These are phyloP conservation scores for Xylaria flabelliformis DNA, from an alignment of 495 filamentous ascomycete species.

Conservation along the genomic window DNA sequence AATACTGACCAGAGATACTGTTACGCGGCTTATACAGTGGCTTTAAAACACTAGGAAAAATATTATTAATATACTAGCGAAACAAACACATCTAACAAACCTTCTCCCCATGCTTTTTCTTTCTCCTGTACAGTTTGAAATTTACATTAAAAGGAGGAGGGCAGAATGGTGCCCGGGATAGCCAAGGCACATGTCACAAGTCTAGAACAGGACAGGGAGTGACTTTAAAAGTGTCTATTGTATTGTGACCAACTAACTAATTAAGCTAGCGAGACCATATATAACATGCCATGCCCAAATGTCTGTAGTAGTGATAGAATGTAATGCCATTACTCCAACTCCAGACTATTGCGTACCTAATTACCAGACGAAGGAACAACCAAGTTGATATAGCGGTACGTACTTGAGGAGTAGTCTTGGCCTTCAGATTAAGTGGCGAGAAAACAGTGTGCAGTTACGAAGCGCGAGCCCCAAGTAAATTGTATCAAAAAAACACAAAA, in stretches of 20 bases:
- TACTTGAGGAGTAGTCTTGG: neutral
- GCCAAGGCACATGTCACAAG: neutral
- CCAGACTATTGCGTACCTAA: slow-evolving; percentile 32
- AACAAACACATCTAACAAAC: neutral
- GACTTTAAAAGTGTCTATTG: slow-evolving; percentile 41
- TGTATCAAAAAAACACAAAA: slow-evolving; percentile 30
- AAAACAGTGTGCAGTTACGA: slow-evolving; percentile 32
- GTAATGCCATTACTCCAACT: slow-evolving; percentile 39
- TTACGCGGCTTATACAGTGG: neutral
- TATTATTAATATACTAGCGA: slow-evolving; percentile 12
- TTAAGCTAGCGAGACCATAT: slow-evolving; percentile 28
- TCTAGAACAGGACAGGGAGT: neutral
- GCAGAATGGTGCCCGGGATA: too few relatives aligned
- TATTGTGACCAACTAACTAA: slow-evolving; percentile 28
- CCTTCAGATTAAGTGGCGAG: slow-evolving; percentile 13
- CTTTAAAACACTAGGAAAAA: neutral
- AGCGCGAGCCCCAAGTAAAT: slow-evolving; percentile 30
- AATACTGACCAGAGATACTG: neutral
- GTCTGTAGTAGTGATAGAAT: slow-evolving; percentile 9
- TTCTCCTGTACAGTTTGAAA: neutral
- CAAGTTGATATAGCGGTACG: slow-evolving; percentile 24
- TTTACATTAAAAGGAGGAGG: neutral
- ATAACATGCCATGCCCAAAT: slow-evolving; percentile 32
- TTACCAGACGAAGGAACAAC: slow-evolving; percentile 34
- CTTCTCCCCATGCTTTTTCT: neutral